Conservation (phyloP, 805 yeast species). For the Candida ortonii region DNA sequence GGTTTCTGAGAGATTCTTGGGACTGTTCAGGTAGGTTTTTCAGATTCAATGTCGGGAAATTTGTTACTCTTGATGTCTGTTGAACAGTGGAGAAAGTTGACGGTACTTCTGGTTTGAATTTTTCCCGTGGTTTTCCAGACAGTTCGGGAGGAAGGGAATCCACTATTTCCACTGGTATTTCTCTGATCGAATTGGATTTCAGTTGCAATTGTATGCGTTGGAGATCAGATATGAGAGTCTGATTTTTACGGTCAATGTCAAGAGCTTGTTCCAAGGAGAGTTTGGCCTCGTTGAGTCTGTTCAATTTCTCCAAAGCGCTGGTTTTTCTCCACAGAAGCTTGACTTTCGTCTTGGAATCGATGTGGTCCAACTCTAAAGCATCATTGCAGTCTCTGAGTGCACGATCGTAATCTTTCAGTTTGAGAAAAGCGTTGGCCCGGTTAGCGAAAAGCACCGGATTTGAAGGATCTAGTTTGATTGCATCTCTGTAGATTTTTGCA, state of each 20-base stretch:
- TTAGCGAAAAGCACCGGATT: conserved; percentile 65
- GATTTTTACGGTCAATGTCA: conserved; percentile 8
- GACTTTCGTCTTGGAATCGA: conserved; percentile 33
- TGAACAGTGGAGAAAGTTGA: too few species aligned
- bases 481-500: conserved; percentile 51
- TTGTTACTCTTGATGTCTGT: too few species aligned
- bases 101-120: too few species aligned
- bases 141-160: conserved; percentile 8
- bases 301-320: conserved; percentile 35
- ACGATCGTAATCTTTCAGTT: conserved; percentile 44
- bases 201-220: conserved; percentile 1
- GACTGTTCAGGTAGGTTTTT: background rate
- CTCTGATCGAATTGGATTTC: background rate
- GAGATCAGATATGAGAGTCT: conserved; percentile 8
- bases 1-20: background rate
- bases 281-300: conserved; percentile 29
- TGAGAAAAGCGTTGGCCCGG: conserved; percentile 62
- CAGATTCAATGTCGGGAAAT: too few species aligned
- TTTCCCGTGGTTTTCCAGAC: too few species aligned
- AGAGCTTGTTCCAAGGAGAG: conserved; percentile 32
- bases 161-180: conserved; percentile 8
- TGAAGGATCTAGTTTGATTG: conserved; percentile 45
- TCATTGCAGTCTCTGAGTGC: conserved; percentile 49
- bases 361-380: conserved; percentile 38
- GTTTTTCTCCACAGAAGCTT: conserved; percentile 56